These are phyloP conservation scores for Tolypocladium capitatum DNA, from an alignment of 2,329 filamentous ascomycete species.

Conservation along the genomic window DNA sequence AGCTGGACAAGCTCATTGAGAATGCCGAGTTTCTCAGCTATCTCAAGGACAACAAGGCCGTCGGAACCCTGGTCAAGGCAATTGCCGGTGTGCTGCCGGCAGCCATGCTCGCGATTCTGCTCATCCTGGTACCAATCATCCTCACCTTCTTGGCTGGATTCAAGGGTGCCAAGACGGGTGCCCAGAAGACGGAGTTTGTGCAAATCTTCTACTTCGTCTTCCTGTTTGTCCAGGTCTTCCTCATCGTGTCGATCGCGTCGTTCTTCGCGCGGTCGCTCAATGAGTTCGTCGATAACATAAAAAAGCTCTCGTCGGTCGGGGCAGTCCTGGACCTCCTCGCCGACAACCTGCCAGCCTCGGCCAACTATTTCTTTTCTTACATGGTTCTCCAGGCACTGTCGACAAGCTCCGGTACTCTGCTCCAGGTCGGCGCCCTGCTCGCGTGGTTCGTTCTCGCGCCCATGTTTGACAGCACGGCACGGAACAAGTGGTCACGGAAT, in stretches of 20 bases:
- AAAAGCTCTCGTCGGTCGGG: slow-evolving; percentile 38
- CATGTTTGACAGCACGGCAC: slow-evolving; percentile 68
- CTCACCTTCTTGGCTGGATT: slow-evolving; percentile 58
- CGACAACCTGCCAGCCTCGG: slow-evolving; percentile 65
- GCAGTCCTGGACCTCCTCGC: slow-evolving; percentile 61
- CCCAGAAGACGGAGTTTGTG: slow-evolving; percentile 66
- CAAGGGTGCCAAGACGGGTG: slow-evolving; percentile 73
- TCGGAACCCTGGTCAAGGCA: slow-evolving; percentile 48
- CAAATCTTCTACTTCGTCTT: slow-evolving; percentile 91
- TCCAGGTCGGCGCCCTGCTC: slow-evolving; percentile 69
- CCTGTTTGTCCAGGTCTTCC: slow-evolving; percentile 86
- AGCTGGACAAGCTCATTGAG: slow-evolving; percentile 57
- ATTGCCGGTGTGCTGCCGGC: slow-evolving; percentile 82
- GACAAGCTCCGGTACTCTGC: slow-evolving; percentile 74
- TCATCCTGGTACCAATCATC: slow-evolving; percentile 70
- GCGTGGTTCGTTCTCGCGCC: slow-evolving; percentile 73
- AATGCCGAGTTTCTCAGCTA: slow-evolving; percentile 57
- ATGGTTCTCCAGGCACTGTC: slow-evolving; percentile 90
- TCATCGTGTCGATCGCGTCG: slow-evolving; percentile 77
- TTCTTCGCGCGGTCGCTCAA: slow-evolving; percentile 53
- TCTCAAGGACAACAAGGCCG: slow-evolving; percentile 43
- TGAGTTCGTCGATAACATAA: slow-evolving; percentile 42
- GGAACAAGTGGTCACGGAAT: slow-evolving; percentile 75
- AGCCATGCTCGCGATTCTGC: slow-evolving; percentile 59
- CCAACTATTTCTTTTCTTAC: slow-evolving; percentile 98